Conservation (phyloP, 164 flowering plant genomes). For the Cinnamomum micranthum region DNA sequence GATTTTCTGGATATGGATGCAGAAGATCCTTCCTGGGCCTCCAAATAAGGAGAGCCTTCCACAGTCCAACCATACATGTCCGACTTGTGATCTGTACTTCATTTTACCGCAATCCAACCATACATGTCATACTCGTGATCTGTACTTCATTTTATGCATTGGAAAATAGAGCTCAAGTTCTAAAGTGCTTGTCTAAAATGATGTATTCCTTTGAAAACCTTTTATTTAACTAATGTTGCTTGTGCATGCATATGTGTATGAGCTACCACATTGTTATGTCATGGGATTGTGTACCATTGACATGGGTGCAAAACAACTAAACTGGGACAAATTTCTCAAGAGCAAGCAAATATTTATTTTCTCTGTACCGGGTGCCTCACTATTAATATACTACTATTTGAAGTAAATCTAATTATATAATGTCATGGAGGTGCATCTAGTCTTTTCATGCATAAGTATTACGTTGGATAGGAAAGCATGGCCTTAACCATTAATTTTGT, state of each 20-base stretch:
- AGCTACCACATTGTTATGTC: neutral
- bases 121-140: neutral
- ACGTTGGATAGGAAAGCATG: too few relatives aligned
- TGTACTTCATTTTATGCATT: neutral
- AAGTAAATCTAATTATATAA: too few relatives aligned
- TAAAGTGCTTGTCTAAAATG: too few relatives aligned
- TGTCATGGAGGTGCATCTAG: too few relatives aligned
- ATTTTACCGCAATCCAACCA: neutral
- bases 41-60: neutral
- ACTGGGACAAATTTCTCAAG: too few relatives aligned
- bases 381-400: too few relatives aligned
- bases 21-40: neutral
- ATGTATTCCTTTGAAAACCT: neutral
- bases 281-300: neutral
- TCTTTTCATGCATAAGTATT: too few relatives aligned
- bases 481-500: too few relatives aligned
- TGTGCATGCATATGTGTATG: neutral
- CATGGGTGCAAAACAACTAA: too few relatives aligned
- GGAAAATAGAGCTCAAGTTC: too few relatives aligned
- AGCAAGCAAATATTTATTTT: too few relatives aligned
- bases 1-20: neutral
- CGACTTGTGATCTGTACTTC: neutral
- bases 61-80: neutral
- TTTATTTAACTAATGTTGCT: neutral
- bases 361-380: too few relatives aligned